A percentile compares a stretch with the other conserved stretches of the same genome.
These are phyloP conservation scores for Xylaria scruposa DNA, from an alignment of 495 filamentous ascomycete species.

Conservation along the genomic window DNA sequence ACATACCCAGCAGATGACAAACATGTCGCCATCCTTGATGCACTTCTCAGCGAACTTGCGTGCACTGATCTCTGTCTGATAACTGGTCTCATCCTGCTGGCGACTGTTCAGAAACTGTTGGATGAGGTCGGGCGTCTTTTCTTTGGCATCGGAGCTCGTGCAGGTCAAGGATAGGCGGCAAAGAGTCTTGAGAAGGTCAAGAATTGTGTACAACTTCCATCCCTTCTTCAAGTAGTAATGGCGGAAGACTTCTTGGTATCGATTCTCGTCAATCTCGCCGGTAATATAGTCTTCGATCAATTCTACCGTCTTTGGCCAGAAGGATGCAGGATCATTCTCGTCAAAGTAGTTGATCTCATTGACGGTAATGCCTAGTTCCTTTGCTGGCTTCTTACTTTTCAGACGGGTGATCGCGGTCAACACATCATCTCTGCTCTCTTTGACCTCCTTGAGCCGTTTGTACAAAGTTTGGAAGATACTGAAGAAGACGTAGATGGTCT, in stretches of 20 bases:
- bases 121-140: slow-evolving; percentile 87
- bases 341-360: slow-evolving; percentile 55
- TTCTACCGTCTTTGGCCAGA: slow-evolving; percentile 65
- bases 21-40: slow-evolving; percentile 89
- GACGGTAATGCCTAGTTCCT: slow-evolving; percentile 74
- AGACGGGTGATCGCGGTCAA: slow-evolving; percentile 73
- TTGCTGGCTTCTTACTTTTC: slow-evolving; percentile 75
- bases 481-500: slow-evolving; percentile 91
- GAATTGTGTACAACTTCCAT: slow-evolving; percentile 88
- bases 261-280: slow-evolving; percentile 77
- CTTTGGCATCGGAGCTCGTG: slow-evolving; percentile 80
- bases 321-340: slow-evolving; percentile 50
- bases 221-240: slow-evolving; percentile 87
- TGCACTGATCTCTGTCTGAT: slow-evolving; percentile 81
- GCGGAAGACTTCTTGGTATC: slow-evolving; percentile 87
- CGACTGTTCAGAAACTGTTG: slow-evolving; percentile 83
- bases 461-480: slow-evolving; percentile 88
- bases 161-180: slow-evolving; percentile 76
- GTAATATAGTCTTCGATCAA: slow-evolving; percentile 83
- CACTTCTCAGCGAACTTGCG: slow-evolving; percentile 86
- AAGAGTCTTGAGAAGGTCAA: slow-evolving; percentile 79
- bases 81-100: slow-evolving; percentile 79
- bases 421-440: slow-evolving; percentile 75
- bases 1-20: slow-evolving; percentile 84
- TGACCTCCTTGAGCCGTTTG: slow-evolving; percentile 80